Evolutionary conservation across 139 green algal genomes (phyloP).

Genomic region (Parachlorella kessleri): DNA sequence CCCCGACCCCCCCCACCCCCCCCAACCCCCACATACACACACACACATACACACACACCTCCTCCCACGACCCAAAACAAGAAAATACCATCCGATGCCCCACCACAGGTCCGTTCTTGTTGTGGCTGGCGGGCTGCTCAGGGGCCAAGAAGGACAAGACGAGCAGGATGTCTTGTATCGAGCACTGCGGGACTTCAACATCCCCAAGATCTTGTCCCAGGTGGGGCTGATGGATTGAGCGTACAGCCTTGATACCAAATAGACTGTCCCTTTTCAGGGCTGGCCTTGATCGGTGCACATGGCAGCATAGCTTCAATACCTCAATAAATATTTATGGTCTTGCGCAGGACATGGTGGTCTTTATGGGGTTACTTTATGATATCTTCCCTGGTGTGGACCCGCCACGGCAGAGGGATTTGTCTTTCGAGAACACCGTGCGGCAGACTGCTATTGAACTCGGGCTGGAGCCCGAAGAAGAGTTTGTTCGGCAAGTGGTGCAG

Average conservation of each 20-base stretch:
- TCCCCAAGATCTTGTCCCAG: conserved; percentile 87
- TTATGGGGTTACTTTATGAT: conserved; percentile 90
- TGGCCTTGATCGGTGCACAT: no score
- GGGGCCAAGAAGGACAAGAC: conserved; percentile 74
- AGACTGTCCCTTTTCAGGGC: no score
- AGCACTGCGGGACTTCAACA: conserved; percentile 93
- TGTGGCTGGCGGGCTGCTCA: conserved; percentile 91
- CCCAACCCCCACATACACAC: background rate
- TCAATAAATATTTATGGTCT: no score
- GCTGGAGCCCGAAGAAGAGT: conserved; percentile 85
- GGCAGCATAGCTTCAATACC: no score
- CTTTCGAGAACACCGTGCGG: conserved; percentile 74
- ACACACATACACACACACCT: background rate
- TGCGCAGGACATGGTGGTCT: conserved; percentile 91
- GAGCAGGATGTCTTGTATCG: conserved; percentile 88
- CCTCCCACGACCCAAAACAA: no score
- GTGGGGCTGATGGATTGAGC: no score
- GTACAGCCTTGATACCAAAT: no score
- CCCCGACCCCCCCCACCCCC: no score
- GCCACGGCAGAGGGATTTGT: conserved; percentile 70
- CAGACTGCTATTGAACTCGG: conserved; percentile 72
- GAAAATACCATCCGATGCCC: no score
- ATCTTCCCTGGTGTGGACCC: conserved; percentile 89
- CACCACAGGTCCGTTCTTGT: conserved; percentile 87
- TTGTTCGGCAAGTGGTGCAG: conserved; percentile 80